Evolutionary conservation across 495 filamentous ascomycete species (phyloP), one percentile per base, ranked within the genome.

Genomic region (Penicillium steckii): DNA sequence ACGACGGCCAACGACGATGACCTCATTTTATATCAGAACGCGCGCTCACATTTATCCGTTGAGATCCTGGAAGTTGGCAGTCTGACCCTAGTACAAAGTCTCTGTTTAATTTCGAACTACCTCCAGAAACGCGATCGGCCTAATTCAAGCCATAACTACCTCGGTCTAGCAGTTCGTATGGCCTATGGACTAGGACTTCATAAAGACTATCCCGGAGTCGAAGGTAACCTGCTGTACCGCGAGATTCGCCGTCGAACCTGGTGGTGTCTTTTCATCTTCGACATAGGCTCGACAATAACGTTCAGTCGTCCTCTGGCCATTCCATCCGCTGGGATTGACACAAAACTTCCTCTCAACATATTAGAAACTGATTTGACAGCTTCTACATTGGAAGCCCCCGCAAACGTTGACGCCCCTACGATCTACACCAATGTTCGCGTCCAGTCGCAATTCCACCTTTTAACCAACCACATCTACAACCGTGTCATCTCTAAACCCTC

Each of bases 31-130:
- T 48, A 48, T 19, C 46, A 48, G 24, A 15, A 23, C 10, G 46
- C 46, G 21, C 46, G 46, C 13, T 48, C 46, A 12, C 46, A 48
- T 38, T 22, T 48, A n/a, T 48, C 46, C 1, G 22, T 48, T 6
- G 46, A 48, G 21, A 48, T 48, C 12, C 46, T 48, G 19, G 46
- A 48, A 48, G 46, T 48, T 2, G 46, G 46, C 19, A 48, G 46
- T 21, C 22, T 48, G 46, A 48, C 46, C 0, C 13, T 41, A 2
- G 38, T 41, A 19, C 38, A 41, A n/a, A 41, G 38, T 23, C 38
- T 41, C 10, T 22, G 38, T 10, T 13, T 41, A 9, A 41, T 41
- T 19, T 41, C 38, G 10, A 41, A 41, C 38, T 41, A 41, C 38
- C 38, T 41, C 10, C 38, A 41, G 13, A 41, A 41, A 5, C 38